These are phyloP conservation scores for Fabrea salina DNA, from an alignment of 169 alveolate genomes.

Conservation along the genomic window DNA sequence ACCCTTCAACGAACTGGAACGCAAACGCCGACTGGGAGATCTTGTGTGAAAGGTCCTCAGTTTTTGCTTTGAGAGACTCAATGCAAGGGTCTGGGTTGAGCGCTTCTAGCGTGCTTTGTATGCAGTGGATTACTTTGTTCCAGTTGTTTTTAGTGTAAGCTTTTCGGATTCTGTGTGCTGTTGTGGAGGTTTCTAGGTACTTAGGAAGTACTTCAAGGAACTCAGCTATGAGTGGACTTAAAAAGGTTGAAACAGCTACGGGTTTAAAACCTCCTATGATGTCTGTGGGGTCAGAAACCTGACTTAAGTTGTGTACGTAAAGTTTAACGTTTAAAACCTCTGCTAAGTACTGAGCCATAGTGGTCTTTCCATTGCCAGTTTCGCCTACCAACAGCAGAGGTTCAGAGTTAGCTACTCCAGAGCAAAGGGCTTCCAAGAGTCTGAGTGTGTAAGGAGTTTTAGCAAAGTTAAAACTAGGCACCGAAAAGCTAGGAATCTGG, in stretches of 20 bases:
- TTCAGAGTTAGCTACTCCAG: constrained; percentile 49
- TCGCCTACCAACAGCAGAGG: constrained; percentile 77
- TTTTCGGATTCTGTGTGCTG: constrained; percentile 42
- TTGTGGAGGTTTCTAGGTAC: constrained; percentile 51
- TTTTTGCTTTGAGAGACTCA: background rate
- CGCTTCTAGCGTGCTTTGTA: constrained; percentile 36
- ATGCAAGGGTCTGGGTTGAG: constrained; percentile 15
- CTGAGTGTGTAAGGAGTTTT: constrained; percentile 45
- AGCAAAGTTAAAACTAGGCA: background rate
- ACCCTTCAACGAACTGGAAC: constrained; percentile 95
- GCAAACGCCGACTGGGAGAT: constrained; percentile 46
- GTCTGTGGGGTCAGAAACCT: constrained; percentile 81
- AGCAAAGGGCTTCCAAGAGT: constrained; percentile 51
- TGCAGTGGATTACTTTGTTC: constrained; percentile 26
- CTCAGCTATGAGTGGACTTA: constrained; percentile 24
- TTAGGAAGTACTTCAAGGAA: constrained; percentile 64
- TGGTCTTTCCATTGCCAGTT: constrained; percentile 86
- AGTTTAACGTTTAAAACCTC: constrained; percentile 63
- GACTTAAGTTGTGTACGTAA: constrained; percentile 78
- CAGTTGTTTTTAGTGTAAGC: constrained; percentile 47
- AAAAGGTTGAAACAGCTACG: constrained; percentile 46
- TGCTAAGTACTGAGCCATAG: constrained; percentile 73
- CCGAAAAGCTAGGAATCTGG: background rate
- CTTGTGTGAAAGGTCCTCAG: constrained; percentile 10
- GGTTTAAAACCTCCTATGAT: constrained; percentile 86